Conservation (phyloP, 75 land plant species). For the Picea sitchensis region DNA sequence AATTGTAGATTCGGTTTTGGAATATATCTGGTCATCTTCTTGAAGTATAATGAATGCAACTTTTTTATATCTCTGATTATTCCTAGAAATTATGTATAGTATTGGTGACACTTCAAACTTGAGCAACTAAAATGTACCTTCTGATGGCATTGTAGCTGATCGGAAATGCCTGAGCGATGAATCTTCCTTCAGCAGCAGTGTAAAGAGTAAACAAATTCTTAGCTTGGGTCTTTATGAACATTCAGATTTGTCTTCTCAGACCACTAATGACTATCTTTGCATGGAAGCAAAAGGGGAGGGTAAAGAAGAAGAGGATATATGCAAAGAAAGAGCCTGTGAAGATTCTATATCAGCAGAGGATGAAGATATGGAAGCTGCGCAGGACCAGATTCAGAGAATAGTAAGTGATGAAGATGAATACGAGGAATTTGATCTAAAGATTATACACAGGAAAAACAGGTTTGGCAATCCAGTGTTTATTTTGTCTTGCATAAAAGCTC, state of each 20-base stretch:
- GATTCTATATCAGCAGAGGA: conserved; percentile 17
- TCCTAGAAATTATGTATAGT: conserved; percentile 15
- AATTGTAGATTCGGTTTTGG: conserved; percentile 20
- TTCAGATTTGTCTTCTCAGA: conserved; percentile 19
- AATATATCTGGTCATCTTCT: conserved; percentile 36
- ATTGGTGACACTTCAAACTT: conserved; percentile 20
- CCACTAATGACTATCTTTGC: conserved; percentile 28
- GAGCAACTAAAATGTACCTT: conserved; percentile 18
- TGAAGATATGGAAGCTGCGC: conserved; percentile 37
- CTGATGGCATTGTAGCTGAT: conserved; percentile 30
- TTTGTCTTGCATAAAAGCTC: background rate
- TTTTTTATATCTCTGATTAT: conserved; percentile 30
- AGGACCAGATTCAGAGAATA: conserved; percentile 22
- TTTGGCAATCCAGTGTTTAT: conserved; percentile 10
- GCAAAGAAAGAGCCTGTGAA: background rate
- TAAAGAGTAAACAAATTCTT: conserved; percentile 17
- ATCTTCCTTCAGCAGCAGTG: conserved; percentile 30
- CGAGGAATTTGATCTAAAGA: conserved; percentile 76
- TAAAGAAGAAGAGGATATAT: conserved; percentile 7
- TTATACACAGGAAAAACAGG: conserved; percentile 93
- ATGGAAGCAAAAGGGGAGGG: conserved; percentile 20
- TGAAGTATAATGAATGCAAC: conserved; percentile 18
- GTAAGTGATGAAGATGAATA: conserved; percentile 46
- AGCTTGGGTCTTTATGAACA: conserved; percentile 12
- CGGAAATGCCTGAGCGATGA: conserved; percentile 47